Evolutionary conservation across 169 alveolate species (phyloP), one percentile per base, ranked within the genome.

Genomic region (Theileria luwenshuni): DNA sequence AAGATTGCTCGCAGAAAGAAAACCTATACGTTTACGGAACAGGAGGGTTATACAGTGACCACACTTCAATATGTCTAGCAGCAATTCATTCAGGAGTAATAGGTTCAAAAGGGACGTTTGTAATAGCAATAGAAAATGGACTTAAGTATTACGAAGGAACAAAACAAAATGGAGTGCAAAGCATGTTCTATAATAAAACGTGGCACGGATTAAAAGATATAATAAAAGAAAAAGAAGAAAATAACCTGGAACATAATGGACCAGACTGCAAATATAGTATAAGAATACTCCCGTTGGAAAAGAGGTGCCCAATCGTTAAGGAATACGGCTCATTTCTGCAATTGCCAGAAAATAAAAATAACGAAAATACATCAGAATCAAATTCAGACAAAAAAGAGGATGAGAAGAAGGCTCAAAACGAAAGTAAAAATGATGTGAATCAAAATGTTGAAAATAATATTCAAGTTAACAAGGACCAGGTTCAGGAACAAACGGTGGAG

Each of bases 21-120:
- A 64, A 79, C 27, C 54, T 79, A 25, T 77, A 64, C 6, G 92
- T 93, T 21, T 94, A 88, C 62, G 97, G 97, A 21, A 90, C 90
- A 21, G 89, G 73, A 28, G 95, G 95, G 25, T 71, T 90, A 17
- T 94, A 92, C 70, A 76, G 95, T 41, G 97, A 92, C 54, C 77
- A 75, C 41, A 92, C 96, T 80, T 90, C 96, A 23, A 90, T 94
- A 32, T 94, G 97, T 54, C 85, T 85, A 59, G 97, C 97, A 7
- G 97, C 95, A 21, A 83, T 94, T n/a, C 97, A 94, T 60, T 83
- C 94, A 1, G 97, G 96, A 30, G 90, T 90, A 32, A 87, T 92
- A 58, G 79, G 83, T 38, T 51, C 64, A 60, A 91, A 89, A 25
- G 97, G 97, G 38, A 88, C 91, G 6, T 83, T 92, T 74, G 89